Base-by-base conservation (phyloP, 1,284 basidiomycete genomes). In the Flammula alnicola region DNA sequence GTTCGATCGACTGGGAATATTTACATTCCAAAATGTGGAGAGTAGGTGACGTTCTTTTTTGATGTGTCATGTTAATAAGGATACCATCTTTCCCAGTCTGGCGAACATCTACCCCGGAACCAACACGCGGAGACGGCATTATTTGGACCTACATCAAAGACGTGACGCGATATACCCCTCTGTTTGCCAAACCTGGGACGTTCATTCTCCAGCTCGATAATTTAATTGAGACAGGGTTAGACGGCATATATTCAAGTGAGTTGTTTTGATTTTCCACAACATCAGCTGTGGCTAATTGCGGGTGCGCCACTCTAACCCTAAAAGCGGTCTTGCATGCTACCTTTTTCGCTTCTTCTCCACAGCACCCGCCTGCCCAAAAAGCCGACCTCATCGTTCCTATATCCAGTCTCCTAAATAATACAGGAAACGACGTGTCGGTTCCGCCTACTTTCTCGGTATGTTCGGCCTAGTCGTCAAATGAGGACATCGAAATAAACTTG, bases 71-170 rank as follows among this genome's bases (percentile, higher is more conserved):
- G 14, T 32, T n/a, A 16, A 41, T 23, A 52, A 47, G 14, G 33
- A 49, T n/a, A 25, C 31, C 14, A 10, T 35, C 74, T 40, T 23
- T 17, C 14, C 8, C n/a, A 75, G 86, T 91, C 43, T 90, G 88
- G 88, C 76, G 88, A 29, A 90, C 86, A 16, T 89, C 87, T 0
- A 91, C 88, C 11, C 84, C 88, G 0, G 88, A 91, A 62, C 88
- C 88, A 1, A 86, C 83, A 0, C 52, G 60, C 10, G 80, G 76
- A 1, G 75, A 81, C 42, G 88, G 88, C 3, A 89, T 91, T 53
- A 82, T 89, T 43, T 91, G 88, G 88, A 89, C 86, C 0, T 84
- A 86, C 58, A 65, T 81, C 59, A 91, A 91, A 62, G 89, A 91
- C 57, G 86, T 85, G 20, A 86, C 87, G 8, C 80, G 81, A 29